Evolutionary conservation across 495 filamentous ascomycete genomes (phyloP), one percentile per base, ranked within the genome.

Genomic region (Wilcoxina mikolae): DNA sequence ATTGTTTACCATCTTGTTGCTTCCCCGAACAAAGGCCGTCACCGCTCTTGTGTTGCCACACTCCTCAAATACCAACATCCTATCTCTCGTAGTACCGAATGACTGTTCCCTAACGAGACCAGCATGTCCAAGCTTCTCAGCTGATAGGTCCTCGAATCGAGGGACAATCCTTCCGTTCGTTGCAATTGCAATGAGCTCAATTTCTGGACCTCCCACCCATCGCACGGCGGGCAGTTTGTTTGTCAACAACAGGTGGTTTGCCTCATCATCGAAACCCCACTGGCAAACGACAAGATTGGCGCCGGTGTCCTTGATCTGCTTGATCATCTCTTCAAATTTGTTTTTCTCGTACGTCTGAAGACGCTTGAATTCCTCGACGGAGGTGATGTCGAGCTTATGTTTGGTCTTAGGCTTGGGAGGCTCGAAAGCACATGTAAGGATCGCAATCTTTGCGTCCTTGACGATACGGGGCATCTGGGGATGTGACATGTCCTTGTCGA

Each of bases 381-480:
- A 85, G 53, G 88, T 93, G 68, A 99, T 99, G 61, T 99, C 93
- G 27, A 99, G 77, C 77, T 94, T 95, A 73, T 99, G 91, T 78
- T 99, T 99, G 24, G 91, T 99, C 80, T 99, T 99, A 45, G 91
- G 91, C 76, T 99, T 99, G 15, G 91, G 91, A n/a, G 91, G 91
- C 72, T 99, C 91, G 69, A 99, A 96, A 1, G 91, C 88, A 68
- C 91, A 99, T 41, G 91, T 99, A 43, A 99, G 74, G 62, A 99
- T 96, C 38, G 91, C 91, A 63, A 99, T 76, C 72, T 95, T 96
- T 61, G 93, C 91, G 70, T 99, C 85, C 52, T 72, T 74, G 51
- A 99, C 90, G 69, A 94, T 84, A 48, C 81, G 81, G 25, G 91
- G 91, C 91, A 99, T 99, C 69, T 99, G 91, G 15, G 91, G 93